Evolutionary conservation across 805 yeast genomes (phyloP).

Genomic region (Ogataea degrootiae): DNA sequence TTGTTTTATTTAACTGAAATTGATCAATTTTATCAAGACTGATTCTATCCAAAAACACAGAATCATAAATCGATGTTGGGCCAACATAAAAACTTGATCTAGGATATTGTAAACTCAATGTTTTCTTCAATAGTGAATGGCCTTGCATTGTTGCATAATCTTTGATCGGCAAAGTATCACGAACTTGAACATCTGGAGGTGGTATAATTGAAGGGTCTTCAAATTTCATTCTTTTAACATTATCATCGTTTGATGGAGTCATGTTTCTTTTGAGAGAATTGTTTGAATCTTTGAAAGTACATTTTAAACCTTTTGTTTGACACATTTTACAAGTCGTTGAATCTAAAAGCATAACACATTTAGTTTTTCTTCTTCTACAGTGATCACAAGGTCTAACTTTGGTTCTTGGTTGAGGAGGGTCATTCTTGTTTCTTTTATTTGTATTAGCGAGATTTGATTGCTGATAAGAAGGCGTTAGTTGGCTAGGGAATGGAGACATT

Average conservation of each 20-base stretch:
- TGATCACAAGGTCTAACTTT: slow-evolving; percentile 73
- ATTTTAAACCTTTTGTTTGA: slow-evolving; percentile 65
- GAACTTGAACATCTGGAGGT: slow-evolving; percentile 36
- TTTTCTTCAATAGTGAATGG: slow-evolving; percentile 60
- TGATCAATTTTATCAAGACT: slow-evolving; percentile 72
- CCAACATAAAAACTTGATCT: slow-evolving; percentile 87
- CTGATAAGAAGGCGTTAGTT: not conserved
- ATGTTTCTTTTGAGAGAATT: slow-evolving; percentile 34
- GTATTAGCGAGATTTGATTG: too few species aligned
- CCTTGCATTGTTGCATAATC: slow-evolving; percentile 64
- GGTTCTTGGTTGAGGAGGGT: slow-evolving; percentile 35
- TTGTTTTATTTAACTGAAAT: slow-evolving; percentile 61
- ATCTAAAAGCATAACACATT: slow-evolving; percentile 68
- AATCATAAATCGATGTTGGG: slow-evolving; percentile 80
- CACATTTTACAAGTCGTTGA: slow-evolving; percentile 68
- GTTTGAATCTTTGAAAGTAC: slow-evolving; percentile 67
- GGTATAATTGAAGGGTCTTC: slow-evolving; percentile 33
- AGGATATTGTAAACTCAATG: slow-evolving; percentile 79
- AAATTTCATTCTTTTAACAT: slow-evolving; percentile 27
- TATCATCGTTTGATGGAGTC: slow-evolving; percentile 21
- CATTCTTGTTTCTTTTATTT: slow-evolving; percentile 11
- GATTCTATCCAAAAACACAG: slow-evolving; percentile 59
- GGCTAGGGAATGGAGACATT: not conserved
- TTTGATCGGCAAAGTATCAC: slow-evolving; percentile 56
- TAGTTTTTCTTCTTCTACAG: slow-evolving; percentile 74